phyloP scores from a whole-genome alignment of 2,329 filamentous ascomycete species.

The Ascochyta clinopodiicola region DNA sequence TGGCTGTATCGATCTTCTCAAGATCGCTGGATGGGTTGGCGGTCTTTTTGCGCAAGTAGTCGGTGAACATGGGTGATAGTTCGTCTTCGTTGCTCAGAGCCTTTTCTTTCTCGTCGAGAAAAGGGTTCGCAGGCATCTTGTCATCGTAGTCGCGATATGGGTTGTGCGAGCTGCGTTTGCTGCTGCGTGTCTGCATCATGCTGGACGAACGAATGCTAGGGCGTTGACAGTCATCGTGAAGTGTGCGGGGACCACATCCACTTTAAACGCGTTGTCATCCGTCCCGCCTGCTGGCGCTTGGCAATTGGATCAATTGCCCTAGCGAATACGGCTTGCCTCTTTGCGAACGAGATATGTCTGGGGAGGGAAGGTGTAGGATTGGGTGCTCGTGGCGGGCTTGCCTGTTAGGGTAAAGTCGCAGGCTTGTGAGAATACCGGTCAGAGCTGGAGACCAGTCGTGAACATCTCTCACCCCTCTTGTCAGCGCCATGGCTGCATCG shows the following conservation, averaged over 20 bases:
- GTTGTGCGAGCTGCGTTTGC: conserved; percentile 15
- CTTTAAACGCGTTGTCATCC: conserved; percentile 9
- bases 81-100: conserved; percentile 5
- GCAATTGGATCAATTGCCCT: conserved; percentile 5
- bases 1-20: conserved; percentile 2
- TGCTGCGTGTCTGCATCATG: conserved; percentile 11
- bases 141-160: conserved; percentile 13
- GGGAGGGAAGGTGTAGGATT: conserved; percentile 6
- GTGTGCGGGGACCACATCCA: conserved; percentile 7
- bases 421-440: conserved; percentile 5
- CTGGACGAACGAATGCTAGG: conserved; percentile 2
- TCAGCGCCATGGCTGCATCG: conserved; percentile 14
- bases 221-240: conserved; percentile 4
- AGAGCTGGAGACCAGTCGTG: conserved; percentile 9
- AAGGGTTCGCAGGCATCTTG: conserved; percentile 10
- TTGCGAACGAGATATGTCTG: not conserved
- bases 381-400: conserved; percentile 9
- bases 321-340: conserved; percentile 9
- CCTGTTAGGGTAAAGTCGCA: conserved; percentile 3
- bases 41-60: conserved; percentile 15
- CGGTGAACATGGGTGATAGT: conserved; percentile 17
- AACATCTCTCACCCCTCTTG: not conserved
- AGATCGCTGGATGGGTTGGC: not conserved
- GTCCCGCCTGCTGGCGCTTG: conserved; percentile 7
- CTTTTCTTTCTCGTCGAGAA: conserved; percentile 8